Evolutionary conservation across 345 rosid species (phyloP).

Genomic region (Lenwebbia sp.): DNA sequence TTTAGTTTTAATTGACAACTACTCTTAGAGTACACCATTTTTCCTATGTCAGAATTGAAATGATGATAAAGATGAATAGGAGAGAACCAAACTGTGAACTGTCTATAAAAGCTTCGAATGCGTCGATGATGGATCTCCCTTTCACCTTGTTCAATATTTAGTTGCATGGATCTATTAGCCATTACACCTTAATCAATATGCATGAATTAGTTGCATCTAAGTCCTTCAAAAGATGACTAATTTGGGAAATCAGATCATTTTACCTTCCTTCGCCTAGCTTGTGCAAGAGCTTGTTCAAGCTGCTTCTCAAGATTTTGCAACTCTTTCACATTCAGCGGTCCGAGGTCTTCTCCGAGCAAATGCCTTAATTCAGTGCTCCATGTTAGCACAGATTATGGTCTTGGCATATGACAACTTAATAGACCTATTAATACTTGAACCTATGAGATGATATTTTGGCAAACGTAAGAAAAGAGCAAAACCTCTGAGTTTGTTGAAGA

Average conservation of each 20-base stretch:
- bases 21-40: neutral
- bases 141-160: neutral
- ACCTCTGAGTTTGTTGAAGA: conserved; percentile 85
- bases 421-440: neutral
- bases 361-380: conserved; percentile 22
- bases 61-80: neutral
- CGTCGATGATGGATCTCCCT: neutral
- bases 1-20: neutral
- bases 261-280: conserved; percentile 72
- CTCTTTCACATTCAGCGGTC: conserved; percentile 62
- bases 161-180: neutral
- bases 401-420: neutral
- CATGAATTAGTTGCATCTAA: neutral
- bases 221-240: neutral
- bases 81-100: neutral
- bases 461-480: neutral
- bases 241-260: neutral
- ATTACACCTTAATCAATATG: neutral
- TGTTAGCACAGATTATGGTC: neutral
- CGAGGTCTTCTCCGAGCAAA: conserved; percentile 90
- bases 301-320: conserved; percentile 70
- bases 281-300: conserved; percentile 65
- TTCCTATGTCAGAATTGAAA: neutral
- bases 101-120: neutral
- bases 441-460: neutral